Evolutionary conservation across 257 asterid genomes (phyloP), one percentile per base, ranked within the genome.

Genomic region (Mitragyna speciosa): DNA sequence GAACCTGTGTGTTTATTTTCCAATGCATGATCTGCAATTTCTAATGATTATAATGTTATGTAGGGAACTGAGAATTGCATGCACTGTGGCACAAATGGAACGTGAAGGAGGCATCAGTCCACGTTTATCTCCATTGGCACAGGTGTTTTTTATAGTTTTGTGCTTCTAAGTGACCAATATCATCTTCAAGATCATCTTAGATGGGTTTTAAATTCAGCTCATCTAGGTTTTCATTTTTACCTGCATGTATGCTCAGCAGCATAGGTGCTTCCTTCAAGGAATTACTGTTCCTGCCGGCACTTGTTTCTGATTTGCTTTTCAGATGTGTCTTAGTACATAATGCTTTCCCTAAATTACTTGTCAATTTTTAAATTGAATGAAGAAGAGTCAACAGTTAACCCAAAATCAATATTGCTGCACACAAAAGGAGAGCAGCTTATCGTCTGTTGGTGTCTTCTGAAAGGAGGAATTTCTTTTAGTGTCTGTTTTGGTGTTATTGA

Each of bases 81-180:
- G 99, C 87, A 95, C 99, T 30, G 84, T 92, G 65, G 97, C 98
- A 76, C 98, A 92, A 84, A 91, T 95, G 97, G 99, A 95, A 83
- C 94, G 98, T 72, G 98, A 95, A 86, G 98, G 98, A 82, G 98
- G 98, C 84, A 90, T 95, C 84, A 91, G 97, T 86, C 98, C 99
- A 33, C 92, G 97, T 75, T 70, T 95, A 80, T 95, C 99, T 76
- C 99, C 99, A 73, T 85, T 95, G 88, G 99, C 99, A 19, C 97
- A 95, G 90, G 99, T 95, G 85, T 54, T 28, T 74, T 84, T 36
- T 72, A 73, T 31, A 49, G 49, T 58, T 65, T n/a, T 54, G 22
- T 78, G 78, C 75, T 61, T 4, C 54, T 75, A 26, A 48, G 11
- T 39, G 31, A 28, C 3, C 59, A 6, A 0, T 15, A 52, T 15